These are phyloP conservation scores for Cytospora piceae DNA, from an alignment of 2,329 filamentous ascomycete species.

Conservation along the genomic window DNA sequence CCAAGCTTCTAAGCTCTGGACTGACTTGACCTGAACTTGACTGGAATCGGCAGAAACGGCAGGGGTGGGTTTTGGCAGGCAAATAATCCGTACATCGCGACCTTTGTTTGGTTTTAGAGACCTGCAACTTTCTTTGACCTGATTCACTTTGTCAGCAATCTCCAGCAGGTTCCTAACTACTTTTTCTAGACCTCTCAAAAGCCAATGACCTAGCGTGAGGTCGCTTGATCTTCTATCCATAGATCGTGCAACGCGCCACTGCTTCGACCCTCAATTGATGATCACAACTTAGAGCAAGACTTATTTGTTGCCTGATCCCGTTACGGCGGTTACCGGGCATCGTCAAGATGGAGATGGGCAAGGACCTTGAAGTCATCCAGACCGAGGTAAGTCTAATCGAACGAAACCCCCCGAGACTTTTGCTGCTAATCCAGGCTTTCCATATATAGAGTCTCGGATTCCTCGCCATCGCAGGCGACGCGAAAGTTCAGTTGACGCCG, in stretches of 20 bases:
- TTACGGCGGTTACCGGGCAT: conserved; percentile 30
- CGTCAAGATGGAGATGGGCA: conserved; percentile 51
- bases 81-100: conserved; percentile 19
- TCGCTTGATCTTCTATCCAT: neutral
- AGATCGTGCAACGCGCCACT: neutral
- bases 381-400: conserved; percentile 68
- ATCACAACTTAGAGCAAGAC: conserved; percentile 19
- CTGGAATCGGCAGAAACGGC: neutral
- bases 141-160: neutral
- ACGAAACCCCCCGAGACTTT: conserved; percentile 11
- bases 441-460: conserved; percentile 72
- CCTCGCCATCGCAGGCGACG: conserved; percentile 75
- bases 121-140: conserved; percentile 17
- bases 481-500: conserved; percentile 79
- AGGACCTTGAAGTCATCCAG: conserved; percentile 75
- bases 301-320: conserved; percentile 26
- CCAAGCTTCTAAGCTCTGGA: conserved; percentile 24
- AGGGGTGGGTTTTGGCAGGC: conserved; percentile 26
- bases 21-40: neutral
- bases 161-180: neutral
- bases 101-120: conserved; percentile 5
- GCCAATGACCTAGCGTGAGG: neutral
- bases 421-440: conserved; percentile 32
- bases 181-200: neutral
- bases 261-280: conserved; percentile 17